Conservation (phyloP, 116 monocot genomes). For the Iris pallida region DNA sequence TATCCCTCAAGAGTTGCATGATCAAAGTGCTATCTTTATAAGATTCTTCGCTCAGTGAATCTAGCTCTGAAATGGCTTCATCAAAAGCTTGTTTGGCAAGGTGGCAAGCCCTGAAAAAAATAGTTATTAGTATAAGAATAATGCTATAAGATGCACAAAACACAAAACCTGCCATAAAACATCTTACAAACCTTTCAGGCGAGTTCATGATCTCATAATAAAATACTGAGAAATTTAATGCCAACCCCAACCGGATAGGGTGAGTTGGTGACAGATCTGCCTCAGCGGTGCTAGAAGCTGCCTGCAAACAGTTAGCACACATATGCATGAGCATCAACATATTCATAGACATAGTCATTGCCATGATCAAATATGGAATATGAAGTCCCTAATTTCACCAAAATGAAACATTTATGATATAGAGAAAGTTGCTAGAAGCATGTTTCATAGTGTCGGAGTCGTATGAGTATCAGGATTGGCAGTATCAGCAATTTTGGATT, state of each 20-base stretch:
- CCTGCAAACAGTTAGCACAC: background rate
- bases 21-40: background rate
- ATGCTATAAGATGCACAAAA: background rate
- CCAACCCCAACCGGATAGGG: slow-evolving; percentile 9
- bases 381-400: too few species aligned
- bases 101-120: slow-evolving; percentile 1
- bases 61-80: background rate
- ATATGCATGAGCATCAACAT: too few species aligned
- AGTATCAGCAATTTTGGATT: too few species aligned
- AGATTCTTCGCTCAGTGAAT: background rate
- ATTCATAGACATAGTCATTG: too few species aligned
- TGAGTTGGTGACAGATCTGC: slow-evolving; percentile 10
- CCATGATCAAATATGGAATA: too few species aligned
- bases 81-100: slow-evolving; percentile 1
- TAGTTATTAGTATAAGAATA: background rate
- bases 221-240: slow-evolving; percentile 9
- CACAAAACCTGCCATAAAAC: background rate
- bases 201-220: slow-evolving; percentile 13
- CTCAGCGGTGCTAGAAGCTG: slow-evolving; percentile 12
- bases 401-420: too few species aligned
- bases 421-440: too few species aligned
- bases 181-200: slow-evolving; percentile 2
- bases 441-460: too few species aligned
- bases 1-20: slow-evolving; percentile 1
- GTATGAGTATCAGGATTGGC: too few species aligned